phyloP scores from a whole-genome alignment of 495 filamentous ascomycete species.

The Podospora tetraspora region DNA sequence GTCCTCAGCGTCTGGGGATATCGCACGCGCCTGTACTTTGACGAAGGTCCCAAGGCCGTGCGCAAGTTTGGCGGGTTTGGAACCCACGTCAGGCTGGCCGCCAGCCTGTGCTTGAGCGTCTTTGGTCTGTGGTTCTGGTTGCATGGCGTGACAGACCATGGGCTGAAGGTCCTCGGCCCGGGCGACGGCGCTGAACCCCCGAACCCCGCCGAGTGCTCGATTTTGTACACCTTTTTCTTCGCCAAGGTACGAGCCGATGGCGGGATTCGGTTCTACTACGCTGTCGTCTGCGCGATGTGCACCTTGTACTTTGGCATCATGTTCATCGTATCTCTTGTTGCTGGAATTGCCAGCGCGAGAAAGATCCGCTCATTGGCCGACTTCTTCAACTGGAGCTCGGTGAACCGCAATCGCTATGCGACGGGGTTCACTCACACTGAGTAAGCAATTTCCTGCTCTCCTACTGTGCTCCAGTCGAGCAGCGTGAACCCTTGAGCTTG shows the following conservation, averaged over 20 bases:
- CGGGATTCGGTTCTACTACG: constrained; percentile 21
- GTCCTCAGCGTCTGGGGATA: constrained; percentile 27
- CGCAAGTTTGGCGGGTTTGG: constrained; percentile 23
- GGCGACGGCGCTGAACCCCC: constrained; percentile 13
- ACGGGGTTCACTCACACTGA: constrained; percentile 23
- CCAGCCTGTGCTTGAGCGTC: constrained; percentile 22
- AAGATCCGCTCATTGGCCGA: constrained; percentile 6
- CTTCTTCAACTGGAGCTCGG: constrained; percentile 11
- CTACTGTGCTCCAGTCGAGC: background rate
- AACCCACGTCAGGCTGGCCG: constrained; percentile 21
- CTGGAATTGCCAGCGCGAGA: constrained; percentile 9
- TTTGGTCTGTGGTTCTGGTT: constrained; percentile 29
- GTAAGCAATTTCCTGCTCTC: constrained; percentile 8
- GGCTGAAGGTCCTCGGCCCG: constrained; percentile 5
- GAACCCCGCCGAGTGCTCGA: constrained; percentile 16
- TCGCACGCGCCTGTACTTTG: constrained; percentile 21
- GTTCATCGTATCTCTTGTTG: constrained; percentile 20
- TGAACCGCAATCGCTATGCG: constrained; percentile 16
- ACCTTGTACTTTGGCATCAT: constrained; percentile 22
- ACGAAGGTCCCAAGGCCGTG: constrained; percentile 20
- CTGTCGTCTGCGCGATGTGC: constrained; percentile 18
- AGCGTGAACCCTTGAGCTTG: background rate
- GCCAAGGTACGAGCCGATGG: constrained; percentile 19
- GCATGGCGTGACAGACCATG: constrained; percentile 11
- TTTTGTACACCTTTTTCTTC: constrained; percentile 27